phyloP scores from a whole-genome alignment of 305 asterid species.

The Fraxinus dipetala region DNA sequence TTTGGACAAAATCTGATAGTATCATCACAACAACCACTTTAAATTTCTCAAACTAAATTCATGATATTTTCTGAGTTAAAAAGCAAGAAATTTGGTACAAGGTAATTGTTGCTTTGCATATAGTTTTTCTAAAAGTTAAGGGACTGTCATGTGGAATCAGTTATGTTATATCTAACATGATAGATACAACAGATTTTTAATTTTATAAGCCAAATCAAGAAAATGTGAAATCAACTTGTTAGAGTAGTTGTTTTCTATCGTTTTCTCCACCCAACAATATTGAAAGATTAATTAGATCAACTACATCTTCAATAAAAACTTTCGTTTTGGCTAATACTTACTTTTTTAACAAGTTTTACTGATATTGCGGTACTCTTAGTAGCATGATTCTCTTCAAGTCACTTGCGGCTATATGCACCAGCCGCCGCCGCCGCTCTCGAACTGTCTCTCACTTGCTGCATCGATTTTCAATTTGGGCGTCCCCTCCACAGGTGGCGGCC shows the following conservation, averaged over 20 bases:
- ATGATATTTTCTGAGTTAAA: conserved; percentile 13
- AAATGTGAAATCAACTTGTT: conserved; percentile 9
- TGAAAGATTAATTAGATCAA: background rate
- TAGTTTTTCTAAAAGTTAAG: conserved; percentile 32
- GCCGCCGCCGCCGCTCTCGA: background rate
- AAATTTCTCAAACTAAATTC: background rate
- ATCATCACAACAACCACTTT: background rate
- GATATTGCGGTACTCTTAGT: background rate
- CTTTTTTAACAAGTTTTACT: background rate
- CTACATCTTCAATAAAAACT: too few species aligned
- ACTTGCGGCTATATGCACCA: background rate
- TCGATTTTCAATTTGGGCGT: background rate
- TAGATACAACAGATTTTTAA: conserved; percentile 20
- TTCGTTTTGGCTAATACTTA: too few species aligned
- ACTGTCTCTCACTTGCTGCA: background rate
- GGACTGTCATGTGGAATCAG: conserved; percentile 28
- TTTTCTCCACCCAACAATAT: conserved; percentile 41
- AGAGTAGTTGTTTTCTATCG: conserved; percentile 27
- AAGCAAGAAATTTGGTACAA: conserved; percentile 37
- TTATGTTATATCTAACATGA: conserved; percentile 23
- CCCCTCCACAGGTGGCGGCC: background rate
- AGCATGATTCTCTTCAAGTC: background rate
- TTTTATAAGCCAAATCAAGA: background rate
- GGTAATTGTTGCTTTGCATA: conserved; percentile 57
- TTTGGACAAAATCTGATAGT: conserved; percentile 6